Evolutionary conservation across 768 basidiomycete genomes (phyloP).

Genomic region (Tricholoma terreum): DNA sequence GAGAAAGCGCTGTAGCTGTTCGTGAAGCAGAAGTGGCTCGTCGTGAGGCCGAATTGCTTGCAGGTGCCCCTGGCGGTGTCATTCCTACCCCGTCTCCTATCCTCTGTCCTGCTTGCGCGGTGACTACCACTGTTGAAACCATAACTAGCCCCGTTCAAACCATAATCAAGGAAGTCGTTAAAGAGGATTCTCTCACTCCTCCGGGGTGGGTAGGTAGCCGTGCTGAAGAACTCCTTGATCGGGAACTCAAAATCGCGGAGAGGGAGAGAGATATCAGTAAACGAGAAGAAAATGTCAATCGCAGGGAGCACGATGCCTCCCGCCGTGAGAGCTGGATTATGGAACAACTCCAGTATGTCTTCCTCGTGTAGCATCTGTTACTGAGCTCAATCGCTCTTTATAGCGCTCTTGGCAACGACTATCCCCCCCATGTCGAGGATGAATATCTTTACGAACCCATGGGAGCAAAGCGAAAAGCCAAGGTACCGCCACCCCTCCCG

Average conservation of each 20-base stretch:
- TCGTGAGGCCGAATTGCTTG: constrained; percentile 82
- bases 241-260: constrained; percentile 82
- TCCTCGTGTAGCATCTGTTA: not conserved
- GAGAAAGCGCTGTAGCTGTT: constrained; percentile 74
- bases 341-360: constrained; percentile 83
- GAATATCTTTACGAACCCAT: constrained; percentile 77
- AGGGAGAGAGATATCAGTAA: constrained; percentile 84
- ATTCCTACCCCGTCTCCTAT: constrained; percentile 51
- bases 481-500: constrained; percentile 84
- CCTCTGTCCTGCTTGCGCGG: constrained; percentile 56
- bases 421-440: constrained; percentile 66
- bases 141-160: constrained; percentile 62
- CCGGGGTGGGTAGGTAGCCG: constrained; percentile 80
- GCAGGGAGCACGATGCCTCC: constrained; percentile 82
- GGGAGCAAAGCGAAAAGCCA: constrained; percentile 72
- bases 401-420: constrained; percentile 70
- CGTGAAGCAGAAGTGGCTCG: constrained; percentile 89
- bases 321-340: constrained; percentile 89
- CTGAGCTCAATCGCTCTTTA: constrained; percentile 1
- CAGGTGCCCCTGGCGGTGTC: constrained; percentile 80
- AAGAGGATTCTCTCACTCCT: constrained; percentile 74
- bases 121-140: constrained; percentile 54
- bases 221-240: constrained; percentile 78
- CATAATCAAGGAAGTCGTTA: constrained; percentile 84
- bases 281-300: constrained; percentile 82